Base-by-base conservation (phyloP, 2,329 filamentous ascomycete species). In the Dothideomycetidae sp. region DNA sequence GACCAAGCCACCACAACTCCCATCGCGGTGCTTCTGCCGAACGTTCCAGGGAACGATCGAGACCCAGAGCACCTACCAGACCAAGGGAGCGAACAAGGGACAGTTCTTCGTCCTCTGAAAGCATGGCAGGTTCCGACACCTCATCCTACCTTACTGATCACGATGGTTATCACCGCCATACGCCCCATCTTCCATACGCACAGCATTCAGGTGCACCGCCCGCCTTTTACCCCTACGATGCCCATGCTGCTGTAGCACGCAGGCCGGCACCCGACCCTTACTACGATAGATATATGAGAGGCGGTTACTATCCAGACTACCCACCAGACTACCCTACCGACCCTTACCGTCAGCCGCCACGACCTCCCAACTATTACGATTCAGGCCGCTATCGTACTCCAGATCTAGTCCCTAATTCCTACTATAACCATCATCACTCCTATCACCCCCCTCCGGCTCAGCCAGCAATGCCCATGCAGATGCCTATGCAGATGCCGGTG, bases 101-200 rank as follows among this genome's bases (percentile, higher is more conserved):
- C 7, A 7, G 21, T 26, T 26, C 21, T 7, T 26, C 21, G 29
- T 38, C 36, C n/a, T 29, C 17, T 17, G 33, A 30, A 18, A 38
- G 36, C 31, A 16, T 38, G 36, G 29, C 30, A 32, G 30, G 28
- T 17, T 31, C 28, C 29, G 36, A 38, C 28, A 38, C 28, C 30
- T 38, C 36, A 18, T 38, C 29, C 17, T 33, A 23, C 19, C 29
- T 28, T 7, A 30, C 19, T 15, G 26, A 32, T 28, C 12, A 23
- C 26, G 29, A 35, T 44, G 34, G 33, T 33, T 31, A 38, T 33
- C 39, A 29, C 4, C 41, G 37, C 18, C 37, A 29, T 28, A 17
- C 33, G 13, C 36, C 30, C n/a, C 29, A 31, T 9, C 35, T 30
- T 11, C 35, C 35, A 5, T 38, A 38, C 18, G 14, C 36, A 4